Evolutionary conservation across 2,329 filamentous ascomycete species (phyloP), one percentile per base, ranked within the genome.

Genomic region (Cladosporium cucumerinum): DNA sequence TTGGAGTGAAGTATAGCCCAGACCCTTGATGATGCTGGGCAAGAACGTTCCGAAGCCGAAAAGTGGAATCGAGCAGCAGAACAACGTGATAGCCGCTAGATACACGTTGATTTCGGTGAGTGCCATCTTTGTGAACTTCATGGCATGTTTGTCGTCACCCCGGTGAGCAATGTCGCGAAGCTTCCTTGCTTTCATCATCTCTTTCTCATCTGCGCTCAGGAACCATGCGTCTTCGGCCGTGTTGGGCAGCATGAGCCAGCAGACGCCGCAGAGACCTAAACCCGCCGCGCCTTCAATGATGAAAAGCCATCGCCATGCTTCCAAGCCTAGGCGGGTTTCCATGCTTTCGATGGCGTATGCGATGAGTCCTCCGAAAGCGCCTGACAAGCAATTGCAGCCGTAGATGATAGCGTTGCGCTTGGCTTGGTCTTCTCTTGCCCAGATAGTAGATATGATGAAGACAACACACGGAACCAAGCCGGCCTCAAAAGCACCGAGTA

Each of bases 1-100:
- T 28, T 77, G 76, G 0, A 78, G 76, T 3, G 76, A 69, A 2
- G 74, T 77, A 68, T 80, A 81, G 34, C 79, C 79, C 70, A 82
- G 76, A 16, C 52, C 76, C 36, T 72, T 75, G 67, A 81, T 80
- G 63, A 81, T 80, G n/a, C 77, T 72, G 7, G 72, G 72, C 21
- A 73, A 46, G n/a, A 63, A 63, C 18, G 52, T 54, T 7, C 55
- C 32, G 77, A 79, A 54, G 49, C 60, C 60, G 48, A 54, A 63
- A 18, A 63, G 60, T 14, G 60, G 60, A 5, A 71, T 70, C 67
- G 69, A 72, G 39, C 57, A 74, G 26, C 72, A 73, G 60, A 78
- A 78, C 65, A 78, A 74, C 14, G 73, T 68, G 16, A 73, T 65
- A 2, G 69, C 70, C 14, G 70, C 66, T 5, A 73, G 63, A 43